Percentiles rank a stretch among this genome's conserved stretches.
These are phyloP conservation scores for Cucumis cinereus DNA, from an alignment of 306 rosid species.

Conservation along the genomic window DNA sequence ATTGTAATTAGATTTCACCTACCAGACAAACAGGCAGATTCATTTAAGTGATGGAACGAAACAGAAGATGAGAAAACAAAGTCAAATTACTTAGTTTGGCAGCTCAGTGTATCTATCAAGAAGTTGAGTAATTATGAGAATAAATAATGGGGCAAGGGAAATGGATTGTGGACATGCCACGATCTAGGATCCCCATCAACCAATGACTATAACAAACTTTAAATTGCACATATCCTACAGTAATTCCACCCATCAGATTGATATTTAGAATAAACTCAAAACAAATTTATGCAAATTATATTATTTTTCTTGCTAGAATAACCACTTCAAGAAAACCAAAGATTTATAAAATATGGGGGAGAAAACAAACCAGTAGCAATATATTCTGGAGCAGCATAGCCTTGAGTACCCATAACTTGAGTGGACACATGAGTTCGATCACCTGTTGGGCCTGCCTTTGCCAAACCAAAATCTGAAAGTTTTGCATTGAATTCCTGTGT, in stretches of 20 bases:
- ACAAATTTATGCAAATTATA: neutral
- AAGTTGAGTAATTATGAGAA: neutral
- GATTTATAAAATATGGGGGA: neutral
- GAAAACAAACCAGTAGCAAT: slow-evolving; percentile 54
- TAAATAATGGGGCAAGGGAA: neutral
- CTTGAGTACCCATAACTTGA: slow-evolving; percentile 78
- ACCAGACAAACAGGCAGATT: neutral
- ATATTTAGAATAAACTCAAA: neutral
- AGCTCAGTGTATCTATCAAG: neutral
- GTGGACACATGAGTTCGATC: slow-evolving; percentile 81
- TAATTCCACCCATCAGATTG: neutral
- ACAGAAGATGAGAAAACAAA: neutral
- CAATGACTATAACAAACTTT: neutral
- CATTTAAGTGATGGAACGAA: neutral
- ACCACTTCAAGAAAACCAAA: neutral
- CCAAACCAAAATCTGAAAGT: slow-evolving; percentile 75
- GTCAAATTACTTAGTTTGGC: neutral
- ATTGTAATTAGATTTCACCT: neutral
- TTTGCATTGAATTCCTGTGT: slow-evolving; percentile 55
- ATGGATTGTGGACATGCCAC: neutral
- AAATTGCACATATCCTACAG: neutral
- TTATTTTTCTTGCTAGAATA: neutral
- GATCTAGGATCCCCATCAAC: neutral
- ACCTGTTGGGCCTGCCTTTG: slow-evolving; percentile 73
- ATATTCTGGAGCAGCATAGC: slow-evolving; percentile 87